Evolutionary conservation across 192 early-diverging fungal species (phyloP).

Genomic region (Backusella australiensis): DNA sequence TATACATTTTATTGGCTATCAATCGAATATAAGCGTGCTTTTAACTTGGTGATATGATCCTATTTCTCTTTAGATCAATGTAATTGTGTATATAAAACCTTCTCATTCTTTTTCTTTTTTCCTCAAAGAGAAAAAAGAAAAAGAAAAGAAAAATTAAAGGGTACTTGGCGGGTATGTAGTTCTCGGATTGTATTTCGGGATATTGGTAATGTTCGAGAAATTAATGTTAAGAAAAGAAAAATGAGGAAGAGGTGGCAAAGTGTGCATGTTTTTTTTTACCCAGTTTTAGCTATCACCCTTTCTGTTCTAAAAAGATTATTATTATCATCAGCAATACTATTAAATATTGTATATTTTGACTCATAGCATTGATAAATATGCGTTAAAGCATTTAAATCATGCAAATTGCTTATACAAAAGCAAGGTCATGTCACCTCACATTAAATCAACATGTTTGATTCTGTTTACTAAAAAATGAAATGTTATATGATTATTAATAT

Average conservation of each 20-base stretch:
- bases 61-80: background rate
- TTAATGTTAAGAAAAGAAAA: background rate
- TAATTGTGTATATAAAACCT: background rate
- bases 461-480: background rate
- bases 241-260: background rate
- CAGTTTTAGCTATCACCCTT: background rate
- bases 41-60: background rate
- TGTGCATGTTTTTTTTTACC: background rate
- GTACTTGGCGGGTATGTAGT: background rate
- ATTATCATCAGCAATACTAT: background rate
- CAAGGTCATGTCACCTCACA: background rate
- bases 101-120: background rate
- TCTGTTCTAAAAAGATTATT: background rate
- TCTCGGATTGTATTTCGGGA: background rate
- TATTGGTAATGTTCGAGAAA: background rate
- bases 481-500: too few species aligned
- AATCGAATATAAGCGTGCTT: background rate
- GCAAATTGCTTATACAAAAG: background rate
- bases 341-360: background rate
- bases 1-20: background rate
- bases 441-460: background rate
- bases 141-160: background rate
- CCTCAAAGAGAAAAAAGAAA: background rate
- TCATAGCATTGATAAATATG: background rate
- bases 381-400: background rate